Percentiles rank a stretch among this genome's conserved stretches.
Evolutionary conservation across 768 basidiomycete species (phyloP).

Genomic region (Neoboletus subvelutipes): DNA sequence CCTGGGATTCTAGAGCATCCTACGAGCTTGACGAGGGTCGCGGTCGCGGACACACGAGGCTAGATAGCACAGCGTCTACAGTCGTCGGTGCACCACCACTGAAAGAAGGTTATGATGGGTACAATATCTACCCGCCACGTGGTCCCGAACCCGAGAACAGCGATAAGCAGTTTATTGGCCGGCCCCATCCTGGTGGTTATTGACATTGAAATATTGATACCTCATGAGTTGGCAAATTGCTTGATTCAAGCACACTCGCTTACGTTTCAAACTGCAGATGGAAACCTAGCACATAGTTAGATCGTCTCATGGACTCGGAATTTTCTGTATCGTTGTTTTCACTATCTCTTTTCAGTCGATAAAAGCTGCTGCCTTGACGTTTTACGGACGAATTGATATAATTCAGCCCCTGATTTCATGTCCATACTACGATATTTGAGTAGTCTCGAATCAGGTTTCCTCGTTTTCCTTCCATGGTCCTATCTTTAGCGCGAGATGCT

Average conservation of each 20-base stretch:
- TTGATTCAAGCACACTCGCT: not conserved
- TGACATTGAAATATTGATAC: slow-evolving; percentile 12
- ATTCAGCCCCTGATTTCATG: not conserved
- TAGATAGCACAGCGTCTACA: slow-evolving; percentile 61
- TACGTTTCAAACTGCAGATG: not conserved
- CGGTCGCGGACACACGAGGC: slow-evolving; percentile 49
- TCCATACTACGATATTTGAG: not conserved
- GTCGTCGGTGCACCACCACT: slow-evolving; percentile 51
- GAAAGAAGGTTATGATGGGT: slow-evolving; percentile 39
- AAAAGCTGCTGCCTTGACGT: not conserved
- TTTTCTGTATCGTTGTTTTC: slow-evolving; percentile 2
- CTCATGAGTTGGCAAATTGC: not conserved
- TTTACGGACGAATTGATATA: slow-evolving; percentile 1
- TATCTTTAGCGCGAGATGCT: slow-evolving; percentile 22
- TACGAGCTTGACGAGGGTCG: slow-evolving; percentile 36
- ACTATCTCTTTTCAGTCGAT: not conserved
- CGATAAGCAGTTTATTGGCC: slow-evolving; percentile 30
- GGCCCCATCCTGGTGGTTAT: slow-evolving; percentile 49
- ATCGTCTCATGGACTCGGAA: slow-evolving; percentile 13
- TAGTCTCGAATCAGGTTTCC: slow-evolving; percentile 1
- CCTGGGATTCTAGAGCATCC: slow-evolving; percentile 68
- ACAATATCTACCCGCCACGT: slow-evolving; percentile 25
- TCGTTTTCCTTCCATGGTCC: slow-evolving; percentile 32
- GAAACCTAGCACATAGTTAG: not conserved
- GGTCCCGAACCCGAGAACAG: slow-evolving; percentile 33